Conservation (phyloP, 2,329 filamentous ascomycete species). For the Aspergillus phoenicis region DNA sequence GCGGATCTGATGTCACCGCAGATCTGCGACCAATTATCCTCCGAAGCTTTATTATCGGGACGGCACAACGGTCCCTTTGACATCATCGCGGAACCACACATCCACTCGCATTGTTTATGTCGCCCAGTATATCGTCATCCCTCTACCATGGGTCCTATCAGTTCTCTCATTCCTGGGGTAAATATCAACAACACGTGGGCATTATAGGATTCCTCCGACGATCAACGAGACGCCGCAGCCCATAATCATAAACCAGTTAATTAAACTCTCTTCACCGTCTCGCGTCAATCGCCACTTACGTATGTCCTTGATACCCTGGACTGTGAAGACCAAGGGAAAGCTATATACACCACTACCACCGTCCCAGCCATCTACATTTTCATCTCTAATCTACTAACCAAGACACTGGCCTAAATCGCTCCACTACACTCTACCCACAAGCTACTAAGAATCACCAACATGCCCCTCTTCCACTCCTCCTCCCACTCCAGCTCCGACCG, state of each 20-base stretch:
- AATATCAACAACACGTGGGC: neutral
- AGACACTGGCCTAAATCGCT: neutral
- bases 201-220: neutral
- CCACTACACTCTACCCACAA: neutral
- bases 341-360: neutral
- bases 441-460: constrained; percentile 6
- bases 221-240: neutral
- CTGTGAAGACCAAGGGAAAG: neutral
- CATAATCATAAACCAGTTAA: neutral
- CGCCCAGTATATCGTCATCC: neutral
- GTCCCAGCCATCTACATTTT: neutral
- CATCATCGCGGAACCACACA: neutral
- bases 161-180: neutral
- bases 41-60: neutral
- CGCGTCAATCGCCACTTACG: neutral
- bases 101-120: neutral
- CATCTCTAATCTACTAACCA: neutral
- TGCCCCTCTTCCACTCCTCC: constrained; percentile 29
- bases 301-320: neutral
- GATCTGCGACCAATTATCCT: neutral
- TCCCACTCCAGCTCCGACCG: constrained; percentile 28
- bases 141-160: neutral
- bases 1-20: constrained; percentile 1
- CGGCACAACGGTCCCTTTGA: neutral
- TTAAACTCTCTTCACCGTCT: neutral